Evolutionary conservation across 306 rosid genomes (phyloP).

Genomic region (Potentilla sterilis): DNA sequence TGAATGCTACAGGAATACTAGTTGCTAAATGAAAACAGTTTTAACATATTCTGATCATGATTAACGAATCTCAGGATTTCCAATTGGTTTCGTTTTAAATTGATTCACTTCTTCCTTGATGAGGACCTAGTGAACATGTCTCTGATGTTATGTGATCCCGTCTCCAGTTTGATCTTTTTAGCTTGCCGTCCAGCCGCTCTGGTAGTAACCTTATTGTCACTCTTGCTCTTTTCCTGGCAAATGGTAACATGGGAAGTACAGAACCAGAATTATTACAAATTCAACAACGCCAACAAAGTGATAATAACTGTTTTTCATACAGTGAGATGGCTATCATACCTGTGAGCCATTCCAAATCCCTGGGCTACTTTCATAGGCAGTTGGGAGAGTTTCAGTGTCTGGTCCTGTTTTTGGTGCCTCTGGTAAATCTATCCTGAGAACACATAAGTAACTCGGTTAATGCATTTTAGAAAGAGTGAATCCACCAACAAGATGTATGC

Average conservation of each 20-base stretch:
- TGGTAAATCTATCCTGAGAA: slow-evolving; percentile 66
- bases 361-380: slow-evolving; percentile 32
- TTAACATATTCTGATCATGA: background rate
- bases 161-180: slow-evolving; percentile 70
- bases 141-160: slow-evolving; percentile 68
- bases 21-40: background rate
- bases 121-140: slow-evolving; percentile 81
- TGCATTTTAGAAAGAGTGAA: slow-evolving; percentile 17
- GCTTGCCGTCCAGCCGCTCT: slow-evolving; percentile 55
- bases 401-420: slow-evolving; percentile 60
- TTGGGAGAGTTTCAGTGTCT: slow-evolving; percentile 24
- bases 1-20: background rate
- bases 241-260: background rate
- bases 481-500: slow-evolving; percentile 7
- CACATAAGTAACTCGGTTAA: slow-evolving; percentile 6
- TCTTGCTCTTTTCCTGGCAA: slow-evolving; percentile 46
- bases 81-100: background rate
- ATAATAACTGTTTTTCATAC: background rate
- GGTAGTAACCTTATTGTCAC: slow-evolving; percentile 37
- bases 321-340: slow-evolving; percentile 39
- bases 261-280: slow-evolving; percentile 9
- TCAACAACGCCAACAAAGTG: background rate
- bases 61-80: background rate
- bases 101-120: slow-evolving; percentile 44
- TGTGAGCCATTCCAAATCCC: slow-evolving; percentile 32